phyloP scores from a whole-genome alignment of 805 yeast species.

The Nakazawaea ambrosiae region DNA sequence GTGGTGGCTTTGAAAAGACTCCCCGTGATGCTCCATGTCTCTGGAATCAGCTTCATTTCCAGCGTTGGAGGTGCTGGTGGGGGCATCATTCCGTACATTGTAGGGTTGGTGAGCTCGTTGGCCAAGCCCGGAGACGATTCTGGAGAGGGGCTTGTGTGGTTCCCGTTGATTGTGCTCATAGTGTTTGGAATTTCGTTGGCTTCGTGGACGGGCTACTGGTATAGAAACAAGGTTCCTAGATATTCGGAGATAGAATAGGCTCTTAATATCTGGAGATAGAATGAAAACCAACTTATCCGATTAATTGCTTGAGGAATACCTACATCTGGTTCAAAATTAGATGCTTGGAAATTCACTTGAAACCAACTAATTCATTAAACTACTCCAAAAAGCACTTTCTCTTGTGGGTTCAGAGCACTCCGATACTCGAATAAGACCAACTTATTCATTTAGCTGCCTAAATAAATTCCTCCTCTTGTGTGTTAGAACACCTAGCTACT shows the following conservation, averaged over 20 bases:
- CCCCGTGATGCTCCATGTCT: constrained; percentile 53
- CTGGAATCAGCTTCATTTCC: constrained; percentile 68
- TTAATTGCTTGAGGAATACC: too few relatives aligned
- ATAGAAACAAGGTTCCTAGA: background rate
- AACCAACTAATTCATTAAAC: too few relatives aligned
- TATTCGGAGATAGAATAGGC: background rate
- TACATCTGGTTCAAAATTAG: too few relatives aligned
- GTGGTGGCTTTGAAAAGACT: constrained; percentile 55
- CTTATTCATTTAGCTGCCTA: too few relatives aligned
- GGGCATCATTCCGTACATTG: constrained; percentile 62
- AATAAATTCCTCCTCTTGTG: too few relatives aligned
- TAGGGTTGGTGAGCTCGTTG: constrained; percentile 40
- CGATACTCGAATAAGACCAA: too few relatives aligned
- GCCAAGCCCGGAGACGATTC: constrained; percentile 23
- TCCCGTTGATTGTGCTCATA: constrained; percentile 20
- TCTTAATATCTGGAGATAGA: too few relatives aligned
- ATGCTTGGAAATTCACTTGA: too few relatives aligned
- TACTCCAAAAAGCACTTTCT: too few relatives aligned
- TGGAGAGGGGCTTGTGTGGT: constrained; percentile 25
- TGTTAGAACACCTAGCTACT: too few relatives aligned
- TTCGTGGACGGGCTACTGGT: constrained; percentile 21
- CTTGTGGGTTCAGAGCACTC: too few relatives aligned
- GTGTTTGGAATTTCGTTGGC: constrained; percentile 17
- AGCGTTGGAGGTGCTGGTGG: constrained; percentile 85
- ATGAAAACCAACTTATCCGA: too few relatives aligned